Conservation (phyloP, 148 eudicot species). For the Salicornia ramosissima region DNA sequence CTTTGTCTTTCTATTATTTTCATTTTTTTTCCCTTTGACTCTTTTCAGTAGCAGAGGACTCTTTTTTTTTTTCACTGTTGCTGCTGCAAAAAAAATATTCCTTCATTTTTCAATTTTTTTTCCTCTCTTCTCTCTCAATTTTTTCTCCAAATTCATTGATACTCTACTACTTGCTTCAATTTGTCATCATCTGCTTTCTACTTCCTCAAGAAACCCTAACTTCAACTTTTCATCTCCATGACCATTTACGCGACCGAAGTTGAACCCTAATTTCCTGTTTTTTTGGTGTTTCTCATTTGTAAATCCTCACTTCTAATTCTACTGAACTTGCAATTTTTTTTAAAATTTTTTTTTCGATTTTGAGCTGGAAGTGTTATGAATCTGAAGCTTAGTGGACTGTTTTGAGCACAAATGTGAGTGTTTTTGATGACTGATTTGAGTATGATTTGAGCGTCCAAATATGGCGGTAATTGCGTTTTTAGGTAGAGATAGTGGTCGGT, state of each 20-base stretch:
- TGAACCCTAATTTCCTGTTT: conserved; percentile 17
- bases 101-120: neutral
- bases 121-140: neutral
- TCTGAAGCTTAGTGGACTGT: conserved; percentile 21
- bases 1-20: neutral
- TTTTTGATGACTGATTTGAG: conserved; percentile 2
- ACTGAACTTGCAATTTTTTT: neutral
- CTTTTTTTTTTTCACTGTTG: conserved; percentile 3
- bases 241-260: neutral
- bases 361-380: neutral
- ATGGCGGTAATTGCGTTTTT: conserved; percentile 16
- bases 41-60: neutral
- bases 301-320: neutral
- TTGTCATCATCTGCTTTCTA: neutral
- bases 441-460: neutral
- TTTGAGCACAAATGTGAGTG: conserved; percentile 15
- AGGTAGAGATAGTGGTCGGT: conserved; percentile 27
- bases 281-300: too few species aligned
- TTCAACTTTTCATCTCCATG: neutral
- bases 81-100: neutral
- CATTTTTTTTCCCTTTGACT: neutral
- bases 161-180: neutral
- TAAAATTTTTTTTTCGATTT: neutral
- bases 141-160: neutral
- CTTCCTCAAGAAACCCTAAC: conserved; percentile 11